Conservation (phyloP, 495 filamentous ascomycete genomes). For the Beverwykella pulmonaria region DNA sequence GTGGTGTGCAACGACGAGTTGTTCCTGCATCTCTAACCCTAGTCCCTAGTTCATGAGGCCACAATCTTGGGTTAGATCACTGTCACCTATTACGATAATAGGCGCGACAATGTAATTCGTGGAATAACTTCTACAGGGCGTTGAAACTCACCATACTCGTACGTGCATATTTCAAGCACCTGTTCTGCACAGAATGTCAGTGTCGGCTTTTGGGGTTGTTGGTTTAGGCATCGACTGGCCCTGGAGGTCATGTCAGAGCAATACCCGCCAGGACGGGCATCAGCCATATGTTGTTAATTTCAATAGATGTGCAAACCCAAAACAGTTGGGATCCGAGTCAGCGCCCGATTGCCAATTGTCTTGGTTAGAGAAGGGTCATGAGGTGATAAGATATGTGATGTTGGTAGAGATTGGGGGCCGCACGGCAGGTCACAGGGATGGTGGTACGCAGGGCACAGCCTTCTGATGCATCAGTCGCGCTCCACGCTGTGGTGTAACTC, state of each 20-base stretch:
- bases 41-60: neutral
- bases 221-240: neutral
- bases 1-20: neutral
- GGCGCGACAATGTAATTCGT: neutral
- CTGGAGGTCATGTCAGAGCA: too few relatives aligned
- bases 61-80: neutral
- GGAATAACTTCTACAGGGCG: neutral
- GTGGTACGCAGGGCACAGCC: neutral
- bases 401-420: neutral
- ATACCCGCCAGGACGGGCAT: neutral
- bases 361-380: neutral
- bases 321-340: neutral
- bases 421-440: slow-evolving; percentile 12
- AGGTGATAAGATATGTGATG: slow-evolving; percentile 7
- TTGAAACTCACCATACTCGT: neutral
- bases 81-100: neutral
- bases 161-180: neutral
- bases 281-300: neutral
- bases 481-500: neutral
- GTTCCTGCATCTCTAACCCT: neutral
- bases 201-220: neutral
- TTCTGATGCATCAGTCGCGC: neutral
- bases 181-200: neutral
- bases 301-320: neutral
- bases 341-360: neutral